Conservation (phyloP, 371 early-diverging fungal species). For the Mucor piriformis region DNA sequence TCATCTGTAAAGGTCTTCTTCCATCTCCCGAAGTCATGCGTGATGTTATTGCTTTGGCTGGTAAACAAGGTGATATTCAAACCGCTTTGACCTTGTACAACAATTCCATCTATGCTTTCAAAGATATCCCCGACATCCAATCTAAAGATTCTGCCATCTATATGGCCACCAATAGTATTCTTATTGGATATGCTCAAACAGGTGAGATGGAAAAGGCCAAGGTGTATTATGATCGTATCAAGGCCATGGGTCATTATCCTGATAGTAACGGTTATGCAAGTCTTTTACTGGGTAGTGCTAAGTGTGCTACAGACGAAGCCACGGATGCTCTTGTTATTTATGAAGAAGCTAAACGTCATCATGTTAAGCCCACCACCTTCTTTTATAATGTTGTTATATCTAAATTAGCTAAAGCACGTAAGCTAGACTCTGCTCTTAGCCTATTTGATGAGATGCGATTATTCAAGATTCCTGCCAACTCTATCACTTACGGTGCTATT, state of each 20-base stretch:
- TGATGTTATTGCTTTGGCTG: slow-evolving; percentile 41
- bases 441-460: slow-evolving; percentile 66
- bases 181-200: slow-evolving; percentile 60
- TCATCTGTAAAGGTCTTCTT: slow-evolving; percentile 24
- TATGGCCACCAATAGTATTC: slow-evolving; percentile 53
- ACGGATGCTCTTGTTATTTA: slow-evolving; percentile 59
- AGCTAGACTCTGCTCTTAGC: slow-evolving; percentile 56
- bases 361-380: slow-evolving; percentile 63
- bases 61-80: slow-evolving; percentile 45
- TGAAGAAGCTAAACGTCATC: slow-evolving; percentile 63
- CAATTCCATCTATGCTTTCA: slow-evolving; percentile 64
- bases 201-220: slow-evolving; percentile 61
- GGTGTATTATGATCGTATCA: slow-evolving; percentile 57
- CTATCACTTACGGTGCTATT: slow-evolving; percentile 66
- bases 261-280: slow-evolving; percentile 57
- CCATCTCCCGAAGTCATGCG: slow-evolving; percentile 43
- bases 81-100: slow-evolving; percentile 29
- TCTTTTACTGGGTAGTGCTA: slow-evolving; percentile 51
- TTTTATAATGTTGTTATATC: slow-evolving; percentile 71
- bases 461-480: slow-evolving; percentile 53
- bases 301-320: slow-evolving; percentile 58
- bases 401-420: slow-evolving; percentile 68
- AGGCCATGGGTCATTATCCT: slow-evolving; percentile 45
- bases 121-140: slow-evolving; percentile 68
- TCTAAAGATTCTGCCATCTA: slow-evolving; percentile 36